Percentiles rank a stretch among this genome's conserved stretches.
These are phyloP conservation scores for Citrullus mucosospermus DNA, from an alignment of 306 rosid species.

Conservation along the genomic window DNA sequence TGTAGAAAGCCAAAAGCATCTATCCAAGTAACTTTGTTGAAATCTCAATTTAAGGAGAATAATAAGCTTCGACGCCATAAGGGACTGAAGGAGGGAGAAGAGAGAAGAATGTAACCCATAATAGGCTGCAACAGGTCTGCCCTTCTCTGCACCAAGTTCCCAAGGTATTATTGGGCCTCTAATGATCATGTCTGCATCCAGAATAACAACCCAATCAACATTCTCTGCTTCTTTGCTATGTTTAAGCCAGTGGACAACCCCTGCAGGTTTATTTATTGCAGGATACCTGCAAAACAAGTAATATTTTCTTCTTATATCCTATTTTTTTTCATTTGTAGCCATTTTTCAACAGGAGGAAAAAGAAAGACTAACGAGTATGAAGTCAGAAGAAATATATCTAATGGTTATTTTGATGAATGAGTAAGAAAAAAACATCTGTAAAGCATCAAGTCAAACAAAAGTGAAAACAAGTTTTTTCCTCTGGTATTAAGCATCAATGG, in stretches of 20 bases:
- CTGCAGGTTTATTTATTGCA: conserved; percentile 98
- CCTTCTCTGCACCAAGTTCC: conserved; percentile 98
- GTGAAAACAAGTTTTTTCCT: background rate
- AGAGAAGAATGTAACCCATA: conserved; percentile 51
- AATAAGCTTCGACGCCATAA: background rate
- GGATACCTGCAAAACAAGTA: conserved; percentile 70
- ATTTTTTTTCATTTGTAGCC: background rate
- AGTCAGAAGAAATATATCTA: background rate
- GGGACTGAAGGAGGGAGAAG: background rate
- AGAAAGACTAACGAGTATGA: background rate
- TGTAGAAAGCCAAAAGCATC: background rate
- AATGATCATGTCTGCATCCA: conserved; percentile 94
- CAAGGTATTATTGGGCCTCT: conserved; percentile 93
- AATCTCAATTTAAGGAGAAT: background rate
- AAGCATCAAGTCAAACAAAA: background rate
- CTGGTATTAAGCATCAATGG: background rate
- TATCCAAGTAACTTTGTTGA: background rate
- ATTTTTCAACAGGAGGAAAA: background rate
- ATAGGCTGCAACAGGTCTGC: conserved; percentile 85
- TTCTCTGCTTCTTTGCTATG: conserved; percentile 79
- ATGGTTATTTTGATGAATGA: background rate
- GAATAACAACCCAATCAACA: conserved; percentile 95
- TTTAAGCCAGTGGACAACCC: conserved; percentile 91
- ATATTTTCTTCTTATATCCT: background rate
- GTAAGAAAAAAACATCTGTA: background rate